A percentile compares a stretch with the other conserved stretches of the same genome.
Conservation (phyloP, 257 asterid species). For the Apocynum venetum region DNA sequence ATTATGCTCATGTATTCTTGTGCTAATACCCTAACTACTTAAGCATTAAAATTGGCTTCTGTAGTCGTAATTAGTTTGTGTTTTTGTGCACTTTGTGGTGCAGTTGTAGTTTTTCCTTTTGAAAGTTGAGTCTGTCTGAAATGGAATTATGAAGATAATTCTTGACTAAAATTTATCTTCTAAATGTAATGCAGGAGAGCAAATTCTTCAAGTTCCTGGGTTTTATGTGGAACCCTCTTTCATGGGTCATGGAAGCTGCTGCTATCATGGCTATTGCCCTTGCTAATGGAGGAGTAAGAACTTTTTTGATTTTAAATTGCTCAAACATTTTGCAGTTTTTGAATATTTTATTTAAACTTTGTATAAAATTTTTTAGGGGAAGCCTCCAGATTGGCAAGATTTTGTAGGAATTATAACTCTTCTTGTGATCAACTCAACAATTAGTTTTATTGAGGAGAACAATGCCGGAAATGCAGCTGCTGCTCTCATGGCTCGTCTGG, state of each 20-base stretch:
- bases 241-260: conserved; percentile 99
- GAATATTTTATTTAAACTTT: conserved; percentile 8
- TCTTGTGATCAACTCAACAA: conserved; percentile 86
- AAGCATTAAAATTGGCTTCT: not conserved
- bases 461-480: conserved; percentile 99
- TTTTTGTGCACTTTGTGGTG: not conserved
- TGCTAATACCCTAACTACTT: not conserved
- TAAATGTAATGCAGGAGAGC: conserved; percentile 68
- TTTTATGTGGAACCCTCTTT: conserved; percentile 99
- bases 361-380: conserved; percentile 48
- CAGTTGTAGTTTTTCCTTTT: not conserved
- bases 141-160: not conserved
- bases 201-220: conserved; percentile 84
- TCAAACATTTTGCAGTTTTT: not conserved
- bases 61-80: not conserved
- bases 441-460: conserved; percentile 94
- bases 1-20: not conserved
- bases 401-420: conserved; percentile 90
- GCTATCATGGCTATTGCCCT: conserved; percentile 99
- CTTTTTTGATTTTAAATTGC: conserved; percentile 7
- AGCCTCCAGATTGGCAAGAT: conserved; percentile 99
- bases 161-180: not conserved
- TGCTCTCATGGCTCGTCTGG: conserved; percentile 97
- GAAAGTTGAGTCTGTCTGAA: not conserved
- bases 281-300: conserved; percentile 96